Conservation (phyloP, 2,329 filamentous ascomycete species). For the Fusarium tricinctum region DNA sequence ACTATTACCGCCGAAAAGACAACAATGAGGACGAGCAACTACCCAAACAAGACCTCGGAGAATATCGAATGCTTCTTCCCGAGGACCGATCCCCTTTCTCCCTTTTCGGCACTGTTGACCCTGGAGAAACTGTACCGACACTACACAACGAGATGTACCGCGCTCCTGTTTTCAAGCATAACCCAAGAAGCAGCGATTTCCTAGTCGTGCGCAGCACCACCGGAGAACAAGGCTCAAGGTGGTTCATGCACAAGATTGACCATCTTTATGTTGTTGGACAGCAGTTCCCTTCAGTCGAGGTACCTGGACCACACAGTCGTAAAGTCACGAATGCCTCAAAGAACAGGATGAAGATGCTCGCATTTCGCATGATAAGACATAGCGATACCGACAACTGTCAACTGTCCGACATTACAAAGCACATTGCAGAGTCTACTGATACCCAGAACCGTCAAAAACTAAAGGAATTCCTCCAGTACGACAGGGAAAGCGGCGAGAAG, state of each 20-base stretch:
- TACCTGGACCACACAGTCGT: slow-evolving; percentile 92
- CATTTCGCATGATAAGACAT: slow-evolving; percentile 87
- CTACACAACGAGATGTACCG: slow-evolving; percentile 96
- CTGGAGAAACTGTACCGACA: slow-evolving; percentile 90
- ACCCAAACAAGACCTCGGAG: slow-evolving; percentile 87
- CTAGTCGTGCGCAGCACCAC: slow-evolving; percentile 87
- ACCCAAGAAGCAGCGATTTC: slow-evolving; percentile 84
- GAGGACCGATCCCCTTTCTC: slow-evolving; percentile 97
- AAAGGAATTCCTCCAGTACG: slow-evolving; percentile 94
- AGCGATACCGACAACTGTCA: slow-evolving; percentile 77
- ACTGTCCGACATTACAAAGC: slow-evolving; percentile 88
- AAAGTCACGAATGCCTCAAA: slow-evolving; percentile 98
- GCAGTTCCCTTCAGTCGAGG: slow-evolving; percentile 90
- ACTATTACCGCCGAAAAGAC: slow-evolving; percentile 91
- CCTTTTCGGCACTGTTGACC: slow-evolving; percentile 92
- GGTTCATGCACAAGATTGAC: slow-evolving; percentile 90
- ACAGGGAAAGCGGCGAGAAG: slow-evolving; percentile 79
- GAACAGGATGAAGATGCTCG: slow-evolving; percentile 95
- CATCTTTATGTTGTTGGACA: slow-evolving; percentile 93
- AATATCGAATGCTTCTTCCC: slow-evolving; percentile 87
- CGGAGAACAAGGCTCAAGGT: slow-evolving; percentile 80
- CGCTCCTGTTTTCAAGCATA: slow-evolving; percentile 92
- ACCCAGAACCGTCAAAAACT: slow-evolving; percentile 97
- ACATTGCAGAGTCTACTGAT: slow-evolving; percentile 93
- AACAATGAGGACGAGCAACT: slow-evolving; percentile 79